Conservation (phyloP, 192 early-diverging fungal genomes). For the Bifiguratus adelaidae region DNA sequence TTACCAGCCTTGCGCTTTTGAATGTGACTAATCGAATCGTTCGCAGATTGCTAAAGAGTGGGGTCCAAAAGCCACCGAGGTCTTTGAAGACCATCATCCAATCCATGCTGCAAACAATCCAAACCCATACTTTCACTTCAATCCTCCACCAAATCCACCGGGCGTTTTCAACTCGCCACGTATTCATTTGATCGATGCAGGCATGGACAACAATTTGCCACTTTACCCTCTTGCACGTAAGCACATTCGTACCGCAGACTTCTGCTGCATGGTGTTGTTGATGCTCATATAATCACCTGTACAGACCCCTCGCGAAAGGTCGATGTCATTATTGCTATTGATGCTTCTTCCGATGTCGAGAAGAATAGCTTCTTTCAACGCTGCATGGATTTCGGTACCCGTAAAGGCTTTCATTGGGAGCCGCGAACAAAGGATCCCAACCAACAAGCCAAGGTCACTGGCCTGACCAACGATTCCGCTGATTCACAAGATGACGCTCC, state of each 20-base stretch:
- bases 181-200: constrained; percentile 54
- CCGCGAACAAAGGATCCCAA: constrained; percentile 6
- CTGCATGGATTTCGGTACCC: not conserved
- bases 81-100: not conserved
- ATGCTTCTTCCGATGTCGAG: constrained; percentile 50
- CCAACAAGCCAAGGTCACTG: not conserved
- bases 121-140: not conserved
- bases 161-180: not conserved
- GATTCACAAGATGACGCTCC: not conserved
- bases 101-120: not conserved
- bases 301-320: constrained; percentile 45
- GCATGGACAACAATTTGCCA: constrained; percentile 60
- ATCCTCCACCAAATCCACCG: not conserved
- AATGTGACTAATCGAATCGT: no score
- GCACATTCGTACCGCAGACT: no score
- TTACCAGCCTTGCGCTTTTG: no score
- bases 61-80: not conserved
- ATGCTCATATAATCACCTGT: no score
- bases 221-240: constrained; percentile 50
- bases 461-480: not conserved
- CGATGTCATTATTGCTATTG: constrained; percentile 56
- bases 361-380: constrained; percentile 45
- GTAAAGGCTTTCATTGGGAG: not conserved
- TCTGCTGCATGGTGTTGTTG: no score
- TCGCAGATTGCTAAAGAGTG: not conserved